Conservation (phyloP, 306 rosid species). For the Pachyrhizus erosus region DNA sequence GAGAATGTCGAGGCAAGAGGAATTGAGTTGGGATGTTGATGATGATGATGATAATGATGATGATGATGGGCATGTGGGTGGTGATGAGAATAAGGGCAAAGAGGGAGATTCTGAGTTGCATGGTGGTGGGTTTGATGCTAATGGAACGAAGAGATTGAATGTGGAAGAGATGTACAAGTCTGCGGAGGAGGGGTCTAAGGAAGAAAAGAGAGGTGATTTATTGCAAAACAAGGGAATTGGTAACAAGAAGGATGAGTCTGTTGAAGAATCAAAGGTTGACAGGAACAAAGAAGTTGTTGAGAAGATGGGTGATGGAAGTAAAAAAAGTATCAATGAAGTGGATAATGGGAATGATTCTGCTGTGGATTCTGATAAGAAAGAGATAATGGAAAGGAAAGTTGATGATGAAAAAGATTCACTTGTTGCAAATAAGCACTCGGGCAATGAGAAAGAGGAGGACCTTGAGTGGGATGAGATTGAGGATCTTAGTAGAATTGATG, state of each 20-base stretch:
- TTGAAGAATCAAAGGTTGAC: constrained; percentile 42
- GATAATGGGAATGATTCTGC: constrained; percentile 32
- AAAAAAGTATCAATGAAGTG: constrained; percentile 22
- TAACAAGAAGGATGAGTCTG: constrained; percentile 2
- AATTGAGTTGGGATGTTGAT: constrained; percentile 89
- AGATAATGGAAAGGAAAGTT: constrained; percentile 41
- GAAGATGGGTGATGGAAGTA: constrained; percentile 41
- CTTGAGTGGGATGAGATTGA: constrained; percentile 95
- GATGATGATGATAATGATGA: constrained; percentile 57
- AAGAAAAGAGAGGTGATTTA: constrained; percentile 24
- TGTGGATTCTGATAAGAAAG: constrained; percentile 48
- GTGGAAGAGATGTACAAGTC: constrained; percentile 36
- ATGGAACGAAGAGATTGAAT: constrained; percentile 15
- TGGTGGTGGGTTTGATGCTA: too few relatives aligned
- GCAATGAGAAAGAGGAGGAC: constrained; percentile 62
- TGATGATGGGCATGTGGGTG: neutral
- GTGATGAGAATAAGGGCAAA: neutral
- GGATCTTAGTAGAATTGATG: constrained; percentile 73
- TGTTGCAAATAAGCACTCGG: constrained; percentile 48
- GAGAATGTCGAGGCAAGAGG: constrained; percentile 65
- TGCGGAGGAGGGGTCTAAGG: constrained; percentile 17
- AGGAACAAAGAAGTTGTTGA: too few relatives aligned
- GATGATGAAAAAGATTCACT: constrained; percentile 47
- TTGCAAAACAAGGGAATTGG: neutral
- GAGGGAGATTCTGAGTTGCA: constrained; percentile 29